A percentile compares a stretch with the other conserved stretches of the same genome.
Evolutionary conservation across 1,284 basidiomycete species (phyloP).

Genomic region (Ustilago xerochloae): DNA sequence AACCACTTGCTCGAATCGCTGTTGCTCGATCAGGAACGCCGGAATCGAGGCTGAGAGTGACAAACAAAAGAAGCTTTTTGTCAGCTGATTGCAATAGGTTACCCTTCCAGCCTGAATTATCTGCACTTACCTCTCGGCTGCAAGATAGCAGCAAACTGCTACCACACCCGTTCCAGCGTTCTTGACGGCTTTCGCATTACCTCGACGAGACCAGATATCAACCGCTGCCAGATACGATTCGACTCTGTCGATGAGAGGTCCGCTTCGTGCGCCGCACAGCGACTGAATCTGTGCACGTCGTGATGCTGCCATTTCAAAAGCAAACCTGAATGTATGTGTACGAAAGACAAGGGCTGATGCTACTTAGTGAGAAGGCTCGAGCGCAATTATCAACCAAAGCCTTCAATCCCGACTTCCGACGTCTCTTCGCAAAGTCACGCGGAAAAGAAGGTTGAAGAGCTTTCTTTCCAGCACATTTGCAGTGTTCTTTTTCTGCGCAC

Average conservation of each 20-base stretch:
- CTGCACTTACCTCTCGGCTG: slow-evolving; percentile 47
- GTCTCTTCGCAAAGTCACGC: slow-evolving; percentile 1
- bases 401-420: slow-evolving; percentile 34
- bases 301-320: slow-evolving; percentile 30
- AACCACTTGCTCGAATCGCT: slow-evolving; percentile 37
- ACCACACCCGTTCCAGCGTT: slow-evolving; percentile 46
- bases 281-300: slow-evolving; percentile 44
- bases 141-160: slow-evolving; percentile 46
- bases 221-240: slow-evolving; percentile 51
- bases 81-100: too few species aligned
- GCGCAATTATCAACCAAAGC: slow-evolving; percentile 6
- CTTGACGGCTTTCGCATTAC: slow-evolving; percentile 48
- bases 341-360: too few species aligned
- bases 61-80: not conserved
- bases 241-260: slow-evolving; percentile 44
- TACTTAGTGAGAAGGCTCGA: slow-evolving; percentile 4
- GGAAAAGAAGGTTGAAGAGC: slow-evolving; percentile 15
- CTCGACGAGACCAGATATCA: slow-evolving; percentile 47
- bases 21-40: slow-evolving; percentile 18
- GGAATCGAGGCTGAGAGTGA: slow-evolving; percentile 26
- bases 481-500: not conserved
- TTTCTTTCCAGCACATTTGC: not conserved
- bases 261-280: slow-evolving; percentile 39
- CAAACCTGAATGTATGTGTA: not conserved
- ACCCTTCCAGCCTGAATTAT: too few species aligned